These are phyloP conservation scores for Thelonectria blattea DNA, from an alignment of 2,329 filamentous ascomycete genomes.

Conservation along the genomic window DNA sequence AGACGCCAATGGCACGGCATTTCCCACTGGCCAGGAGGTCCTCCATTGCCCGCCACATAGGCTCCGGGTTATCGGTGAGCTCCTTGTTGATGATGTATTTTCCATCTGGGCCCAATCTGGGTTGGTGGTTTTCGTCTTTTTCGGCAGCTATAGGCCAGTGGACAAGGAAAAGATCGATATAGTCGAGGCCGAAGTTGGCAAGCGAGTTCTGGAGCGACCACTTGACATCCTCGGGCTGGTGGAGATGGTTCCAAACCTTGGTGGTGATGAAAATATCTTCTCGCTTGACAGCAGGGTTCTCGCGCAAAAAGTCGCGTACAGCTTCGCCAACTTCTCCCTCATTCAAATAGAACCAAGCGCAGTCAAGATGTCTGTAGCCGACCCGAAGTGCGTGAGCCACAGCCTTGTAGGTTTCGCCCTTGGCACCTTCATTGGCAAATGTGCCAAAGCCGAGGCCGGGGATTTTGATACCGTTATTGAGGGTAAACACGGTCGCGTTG, in stretches of 20 bases:
- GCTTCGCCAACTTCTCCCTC: slow-evolving; percentile 51
- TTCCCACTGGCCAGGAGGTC: slow-evolving; percentile 52
- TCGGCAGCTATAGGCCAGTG: slow-evolving; percentile 57
- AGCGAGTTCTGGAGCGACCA: slow-evolving; percentile 55
- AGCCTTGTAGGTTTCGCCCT: slow-evolving; percentile 39
- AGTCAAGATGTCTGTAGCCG: slow-evolving; percentile 56
- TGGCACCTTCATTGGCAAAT: slow-evolving; percentile 66
- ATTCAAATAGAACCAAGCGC: slow-evolving; percentile 54
- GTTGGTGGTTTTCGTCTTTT: slow-evolving; percentile 48
- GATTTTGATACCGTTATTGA: slow-evolving; percentile 62
- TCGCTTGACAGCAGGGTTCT: slow-evolving; percentile 38
- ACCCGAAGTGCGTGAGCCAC: slow-evolving; percentile 51
- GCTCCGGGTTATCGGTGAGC: slow-evolving; percentile 37
- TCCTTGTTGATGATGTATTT: slow-evolving; percentile 58
- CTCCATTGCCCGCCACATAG: slow-evolving; percentile 64
- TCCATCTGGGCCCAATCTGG: slow-evolving; percentile 53
- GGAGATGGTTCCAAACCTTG: slow-evolving; percentile 67
- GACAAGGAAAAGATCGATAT: slow-evolving; percentile 59
- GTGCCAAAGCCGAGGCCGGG: slow-evolving; percentile 70
- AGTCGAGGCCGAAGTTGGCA: slow-evolving; percentile 56
- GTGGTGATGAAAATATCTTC: slow-evolving; percentile 58
- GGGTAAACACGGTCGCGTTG: slow-evolving; percentile 47
- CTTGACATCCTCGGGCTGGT: slow-evolving; percentile 56
- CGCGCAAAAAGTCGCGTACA: slow-evolving; percentile 44
- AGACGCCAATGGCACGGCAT: slow-evolving; percentile 55